phyloP scores from a whole-genome alignment of 2,329 filamentous ascomycete genomes.

The Anthostomella pinea region DNA sequence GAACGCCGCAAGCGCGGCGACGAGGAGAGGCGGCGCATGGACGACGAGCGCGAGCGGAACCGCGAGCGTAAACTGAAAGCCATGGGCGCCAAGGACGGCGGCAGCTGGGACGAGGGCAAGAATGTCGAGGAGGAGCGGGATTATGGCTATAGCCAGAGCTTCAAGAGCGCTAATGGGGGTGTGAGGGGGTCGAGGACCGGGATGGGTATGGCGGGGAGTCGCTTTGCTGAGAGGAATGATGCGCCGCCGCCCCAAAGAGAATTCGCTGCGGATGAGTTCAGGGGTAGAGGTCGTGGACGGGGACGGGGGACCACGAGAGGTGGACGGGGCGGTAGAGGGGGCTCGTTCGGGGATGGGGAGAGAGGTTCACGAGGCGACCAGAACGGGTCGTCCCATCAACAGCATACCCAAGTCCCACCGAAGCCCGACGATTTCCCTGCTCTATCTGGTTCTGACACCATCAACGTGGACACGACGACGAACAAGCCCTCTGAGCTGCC shows the following conservation, averaged over 20 bases:
- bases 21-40: conserved; percentile 49
- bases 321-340: conserved; percentile 32
- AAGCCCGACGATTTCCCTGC: conserved; percentile 40
- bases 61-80: conserved; percentile 60
- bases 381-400: conserved; percentile 17
- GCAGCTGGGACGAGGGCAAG: conserved; percentile 62
- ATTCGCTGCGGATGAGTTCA: conserved; percentile 31
- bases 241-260: conserved; percentile 18
- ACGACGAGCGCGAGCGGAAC: conserved; percentile 60
- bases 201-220: conserved; percentile 39
- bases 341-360: conserved; percentile 24
- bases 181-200: conserved; percentile 37
- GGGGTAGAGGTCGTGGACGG: conserved; percentile 33
- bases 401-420: conserved; percentile 31
- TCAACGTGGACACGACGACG: conserved; percentile 28
- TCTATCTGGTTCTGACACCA: conserved; percentile 29
- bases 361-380: conserved; percentile 14
- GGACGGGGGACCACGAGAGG: conserved; percentile 30
- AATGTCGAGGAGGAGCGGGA: conserved; percentile 40
- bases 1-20: conserved; percentile 51
- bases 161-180: conserved; percentile 38
- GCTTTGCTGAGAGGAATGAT: conserved; percentile 38
- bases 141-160: conserved; percentile 42
- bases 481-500: no score
- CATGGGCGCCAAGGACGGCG: conserved; percentile 49